Evolutionary conservation across 1,139 yeast species (phyloP).

Genomic region (Hyphopichia pseudoburtonii): DNA sequence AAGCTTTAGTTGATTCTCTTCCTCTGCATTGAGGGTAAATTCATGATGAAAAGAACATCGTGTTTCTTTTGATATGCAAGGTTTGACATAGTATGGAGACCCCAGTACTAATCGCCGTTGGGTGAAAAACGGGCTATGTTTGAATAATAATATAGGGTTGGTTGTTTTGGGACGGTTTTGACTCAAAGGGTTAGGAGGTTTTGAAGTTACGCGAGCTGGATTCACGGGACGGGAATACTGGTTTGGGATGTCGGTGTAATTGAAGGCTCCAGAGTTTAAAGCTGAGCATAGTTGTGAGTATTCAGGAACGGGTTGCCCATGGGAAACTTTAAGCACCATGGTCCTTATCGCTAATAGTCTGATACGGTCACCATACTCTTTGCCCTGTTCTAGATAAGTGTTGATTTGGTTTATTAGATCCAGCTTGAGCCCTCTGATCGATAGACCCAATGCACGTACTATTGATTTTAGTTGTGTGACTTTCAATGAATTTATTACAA

Average conservation of each 20-base stretch:
- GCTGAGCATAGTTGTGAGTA: conserved; percentile 30
- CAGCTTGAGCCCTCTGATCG: conserved; percentile 50
- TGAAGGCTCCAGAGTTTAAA: conserved; percentile 18
- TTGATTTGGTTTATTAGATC: conserved; percentile 50
- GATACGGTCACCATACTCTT: conserved; percentile 34
- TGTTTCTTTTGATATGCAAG: conserved; percentile 14
- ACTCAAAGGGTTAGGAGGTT: conserved; percentile 14
- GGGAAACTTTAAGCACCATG: conserved; percentile 36
- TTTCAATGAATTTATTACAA: conserved; percentile 13
- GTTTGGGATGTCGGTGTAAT: conserved; percentile 12
- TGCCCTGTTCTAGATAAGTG: conserved; percentile 36
- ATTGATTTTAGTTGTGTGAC: conserved; percentile 41
- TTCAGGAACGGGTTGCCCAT: conserved; percentile 37
- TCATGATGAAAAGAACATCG: conserved; percentile 19
- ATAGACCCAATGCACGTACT: conserved; percentile 45
- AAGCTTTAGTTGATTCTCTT: conserved; percentile 15
- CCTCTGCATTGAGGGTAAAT: conserved; percentile 43
- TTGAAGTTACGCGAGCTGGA: background rate
- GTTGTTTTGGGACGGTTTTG: background rate
- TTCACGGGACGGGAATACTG: conserved; percentile 8
- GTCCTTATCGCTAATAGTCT: conserved; percentile 44
- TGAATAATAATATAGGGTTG: conserved; percentile 25
- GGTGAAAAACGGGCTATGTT: conserved; percentile 52
- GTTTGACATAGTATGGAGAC: conserved; percentile 39
- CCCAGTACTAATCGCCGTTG: conserved; percentile 45